Evolutionary conservation across 1,139 yeast genomes (phyloP).

Genomic region (Saccharomyces hybrid): DNA sequence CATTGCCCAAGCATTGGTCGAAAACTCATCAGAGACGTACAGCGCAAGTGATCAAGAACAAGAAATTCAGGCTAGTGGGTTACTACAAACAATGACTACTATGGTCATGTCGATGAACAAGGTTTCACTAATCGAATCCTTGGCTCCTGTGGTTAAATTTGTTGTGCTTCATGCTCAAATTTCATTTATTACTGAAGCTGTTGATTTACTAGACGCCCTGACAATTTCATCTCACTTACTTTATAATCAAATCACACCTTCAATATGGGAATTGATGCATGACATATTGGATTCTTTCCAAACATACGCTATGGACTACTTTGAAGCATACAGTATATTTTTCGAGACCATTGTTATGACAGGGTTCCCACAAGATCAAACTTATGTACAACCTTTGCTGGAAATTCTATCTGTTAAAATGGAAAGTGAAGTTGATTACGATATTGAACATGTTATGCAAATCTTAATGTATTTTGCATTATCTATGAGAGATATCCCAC

Average conservation of each 20-base stretch:
- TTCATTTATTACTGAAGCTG: conserved; percentile 70
- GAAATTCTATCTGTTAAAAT: conserved; percentile 27
- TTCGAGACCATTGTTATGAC: conserved; percentile 68
- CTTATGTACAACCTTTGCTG: conserved; percentile 33
- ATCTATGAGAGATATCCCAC: conserved; percentile 33
- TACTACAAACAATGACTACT: conserved; percentile 80
- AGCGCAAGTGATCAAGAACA: conserved; percentile 58
- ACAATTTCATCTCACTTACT: conserved; percentile 28
- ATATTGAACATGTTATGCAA: conserved; percentile 37
- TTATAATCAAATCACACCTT: conserved; percentile 29
- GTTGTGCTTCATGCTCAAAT: conserved; percentile 60
- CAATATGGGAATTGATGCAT: conserved; percentile 33
- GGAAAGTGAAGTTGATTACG: conserved; percentile 34
- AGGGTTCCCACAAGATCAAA: conserved; percentile 44
- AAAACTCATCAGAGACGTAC: conserved; percentile 33
- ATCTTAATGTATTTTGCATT: conserved; percentile 31
- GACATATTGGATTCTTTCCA: conserved; percentile 42
- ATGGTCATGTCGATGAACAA: conserved; percentile 77
- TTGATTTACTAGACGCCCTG: conserved; percentile 53
- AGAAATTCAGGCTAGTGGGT: conserved; percentile 81
- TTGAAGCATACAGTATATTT: conserved; percentile 70
- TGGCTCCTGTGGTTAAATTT: conserved; percentile 63
- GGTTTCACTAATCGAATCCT: conserved; percentile 62
- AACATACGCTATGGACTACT: conserved; percentile 50
- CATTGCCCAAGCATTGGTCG: conserved; percentile 60